Evolutionary conservation across 2,329 filamentous ascomycete species (phyloP).

Genomic region (Phaeosphaeriaceae sp.): DNA sequence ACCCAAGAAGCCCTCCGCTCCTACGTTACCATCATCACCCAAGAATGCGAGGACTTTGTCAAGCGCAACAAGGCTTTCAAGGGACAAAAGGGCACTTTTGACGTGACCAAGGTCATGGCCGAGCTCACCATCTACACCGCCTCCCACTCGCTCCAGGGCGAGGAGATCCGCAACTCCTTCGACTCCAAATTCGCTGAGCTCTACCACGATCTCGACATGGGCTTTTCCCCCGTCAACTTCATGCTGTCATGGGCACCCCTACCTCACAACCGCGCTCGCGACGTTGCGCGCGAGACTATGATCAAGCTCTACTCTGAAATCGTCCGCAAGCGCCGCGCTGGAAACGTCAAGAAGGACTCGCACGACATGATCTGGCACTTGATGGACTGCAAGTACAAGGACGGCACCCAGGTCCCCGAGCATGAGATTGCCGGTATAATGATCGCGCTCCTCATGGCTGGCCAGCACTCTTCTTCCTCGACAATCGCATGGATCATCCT

Average conservation of each 20-base stretch:
- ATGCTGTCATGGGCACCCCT: slow-evolving; percentile 87
- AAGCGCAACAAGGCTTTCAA: slow-evolving; percentile 73
- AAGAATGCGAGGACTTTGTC: slow-evolving; percentile 77
- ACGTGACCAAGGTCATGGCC: slow-evolving; percentile 79
- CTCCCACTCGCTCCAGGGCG: slow-evolving; percentile 83
- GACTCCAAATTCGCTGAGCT: slow-evolving; percentile 81
- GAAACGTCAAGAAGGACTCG: slow-evolving; percentile 58
- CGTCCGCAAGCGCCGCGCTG: slow-evolving; percentile 73
- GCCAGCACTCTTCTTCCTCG: slow-evolving; percentile 87
- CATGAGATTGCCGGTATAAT: slow-evolving; percentile 90
- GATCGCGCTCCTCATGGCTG: slow-evolving; percentile 92
- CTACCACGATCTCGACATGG: slow-evolving; percentile 90
- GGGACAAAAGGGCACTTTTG: slow-evolving; percentile 71
- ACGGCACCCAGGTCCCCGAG: slow-evolving; percentile 79
- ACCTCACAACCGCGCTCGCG: slow-evolving; percentile 85
- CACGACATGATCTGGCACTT: slow-evolving; percentile 89
- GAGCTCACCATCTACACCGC: slow-evolving; percentile 92
- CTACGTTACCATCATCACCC: slow-evolving; percentile 80
- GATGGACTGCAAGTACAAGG: slow-evolving; percentile 86
- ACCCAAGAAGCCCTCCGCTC: slow-evolving; percentile 76
- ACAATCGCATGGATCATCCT: slow-evolving; percentile 87
- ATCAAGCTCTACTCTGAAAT: slow-evolving; percentile 83
- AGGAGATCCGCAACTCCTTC: slow-evolving; percentile 81
- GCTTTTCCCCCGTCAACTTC: slow-evolving; percentile 89
- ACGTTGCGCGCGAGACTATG: slow-evolving; percentile 81